Evolutionary conservation across 2,329 filamentous ascomycete genomes (phyloP), one percentile per base, ranked within the genome.

Genomic region (Akanthomyces dipterigenus): DNA sequence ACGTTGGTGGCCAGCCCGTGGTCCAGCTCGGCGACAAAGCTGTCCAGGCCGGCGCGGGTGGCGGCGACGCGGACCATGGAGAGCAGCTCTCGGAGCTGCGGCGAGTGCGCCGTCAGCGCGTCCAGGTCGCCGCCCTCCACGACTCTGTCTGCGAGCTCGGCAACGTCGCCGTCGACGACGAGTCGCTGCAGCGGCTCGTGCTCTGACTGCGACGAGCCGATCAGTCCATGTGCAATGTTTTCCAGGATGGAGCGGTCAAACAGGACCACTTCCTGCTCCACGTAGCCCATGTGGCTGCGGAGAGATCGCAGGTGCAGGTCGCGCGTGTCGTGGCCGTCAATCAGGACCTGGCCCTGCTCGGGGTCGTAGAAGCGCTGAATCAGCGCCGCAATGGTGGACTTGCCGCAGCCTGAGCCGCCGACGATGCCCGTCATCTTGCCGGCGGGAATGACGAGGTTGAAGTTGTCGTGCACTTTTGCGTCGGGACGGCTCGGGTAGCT

Each of bases 391-490:
- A 89, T 82, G 0, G 87, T 90, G 53, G 83, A 88, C 70, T 90
- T 90, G 1, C 88, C 88, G 8, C 80, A 84, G 0, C 88, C 88
- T 1, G 84, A 88, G 2, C 84, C 80, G 0, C 88, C 88, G 16
- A 90, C 86, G n/a, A 90, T 85, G 3, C 87, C 88, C 0, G 86
- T 89, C 2, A 84, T 78, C 65, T 87, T 85, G 12, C 84, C 83
- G 14, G 81, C 77, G 49, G 79, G 75, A 57, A 88, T 80, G 2
- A 68, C 74, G 12, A 88, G 70, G 64, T 77, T 78, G 5, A 88
- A 71, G 4, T 77, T 72, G 63, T 86, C 77, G 2, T 88, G 72
- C 0, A 88, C 82, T 63, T 80, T 82, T 61, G 83, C 78, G 59
- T 82, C 78, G 0, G 83, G 81, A 4, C 75, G 66, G 0, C 74